Evolutionary conservation across 2,329 filamentous ascomycete species (phyloP).

Genomic region (Phialophora macrospora): DNA sequence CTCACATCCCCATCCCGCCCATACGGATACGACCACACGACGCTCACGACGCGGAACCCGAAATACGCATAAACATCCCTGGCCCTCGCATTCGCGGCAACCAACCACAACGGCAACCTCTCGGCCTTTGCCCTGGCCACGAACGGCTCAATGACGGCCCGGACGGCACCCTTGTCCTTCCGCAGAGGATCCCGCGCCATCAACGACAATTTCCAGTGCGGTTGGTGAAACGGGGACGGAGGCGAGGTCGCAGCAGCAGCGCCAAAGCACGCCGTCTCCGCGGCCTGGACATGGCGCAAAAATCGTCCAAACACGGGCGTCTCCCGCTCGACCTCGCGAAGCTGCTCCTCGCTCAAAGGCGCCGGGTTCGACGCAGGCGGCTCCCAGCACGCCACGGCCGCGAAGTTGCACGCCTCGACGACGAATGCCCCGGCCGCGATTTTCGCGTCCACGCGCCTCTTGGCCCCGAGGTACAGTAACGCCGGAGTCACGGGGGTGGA

Average conservation of each 20-base stretch:
- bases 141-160: constrained; percentile 37
- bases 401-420: constrained; percentile 32
- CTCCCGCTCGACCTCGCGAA: constrained; percentile 13
- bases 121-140: constrained; percentile 28
- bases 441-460: constrained; percentile 25
- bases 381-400: constrained; percentile 35
- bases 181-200: constrained; percentile 34
- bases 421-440: constrained; percentile 23
- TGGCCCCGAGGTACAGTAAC: constrained; percentile 20
- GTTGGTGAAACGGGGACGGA: not conserved
- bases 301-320: constrained; percentile 28
- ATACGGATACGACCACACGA: constrained; percentile 18
- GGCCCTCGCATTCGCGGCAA: constrained; percentile 31
- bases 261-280: constrained; percentile 8
- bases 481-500: constrained; percentile 16
- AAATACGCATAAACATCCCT: constrained; percentile 37
- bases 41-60: constrained; percentile 33
- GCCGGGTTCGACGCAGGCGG: constrained; percentile 23
- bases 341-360: constrained; percentile 13
- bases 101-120: constrained; percentile 33
- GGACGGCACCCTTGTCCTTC: constrained; percentile 33
- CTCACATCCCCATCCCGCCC: not conserved
- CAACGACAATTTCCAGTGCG: constrained; percentile 28
- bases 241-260: no score
- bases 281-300: constrained; percentile 20